Evolutionary conservation across 768 basidiomycete genomes (phyloP).

Genomic region (Tulasnella sp.): DNA sequence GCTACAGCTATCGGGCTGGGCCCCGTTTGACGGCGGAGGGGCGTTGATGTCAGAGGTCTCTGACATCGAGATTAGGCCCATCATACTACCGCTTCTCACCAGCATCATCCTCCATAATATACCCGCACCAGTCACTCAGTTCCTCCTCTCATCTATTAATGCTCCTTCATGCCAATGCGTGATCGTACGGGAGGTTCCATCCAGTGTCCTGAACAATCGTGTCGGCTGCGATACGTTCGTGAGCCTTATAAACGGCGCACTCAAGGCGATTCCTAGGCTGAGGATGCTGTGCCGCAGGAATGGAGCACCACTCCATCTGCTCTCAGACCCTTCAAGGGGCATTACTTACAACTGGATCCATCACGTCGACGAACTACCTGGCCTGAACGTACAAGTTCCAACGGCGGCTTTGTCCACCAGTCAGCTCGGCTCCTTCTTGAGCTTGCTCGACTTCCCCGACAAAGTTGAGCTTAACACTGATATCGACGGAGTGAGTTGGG

Average conservation of each 20-base stretch:
- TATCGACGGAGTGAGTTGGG: neutral
- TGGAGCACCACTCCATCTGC: neutral
- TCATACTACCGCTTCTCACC: neutral
- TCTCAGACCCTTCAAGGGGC: neutral
- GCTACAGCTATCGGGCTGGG: neutral
- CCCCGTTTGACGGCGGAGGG: neutral
- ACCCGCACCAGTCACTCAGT: neutral
- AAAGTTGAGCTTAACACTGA: neutral
- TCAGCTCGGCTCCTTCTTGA: neutral
- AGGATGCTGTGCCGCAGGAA: neutral
- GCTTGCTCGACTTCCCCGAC: neutral
- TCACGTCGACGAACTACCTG: neutral
- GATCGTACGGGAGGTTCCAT: neutral
- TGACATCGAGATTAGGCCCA: neutral
- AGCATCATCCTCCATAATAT: neutral
- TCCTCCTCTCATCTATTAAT: neutral
- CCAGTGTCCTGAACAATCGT: neutral
- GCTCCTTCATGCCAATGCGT: neutral
- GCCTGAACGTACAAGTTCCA: neutral
- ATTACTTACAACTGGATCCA: neutral
- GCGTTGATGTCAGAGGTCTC: neutral
- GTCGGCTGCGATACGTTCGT: neutral
- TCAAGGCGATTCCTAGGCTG: neutral
- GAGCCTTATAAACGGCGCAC: neutral
- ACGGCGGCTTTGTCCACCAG: neutral